Base-by-base conservation (phyloP, 2,329 filamentous ascomycete species). In the Penicillium verrucosum region DNA sequence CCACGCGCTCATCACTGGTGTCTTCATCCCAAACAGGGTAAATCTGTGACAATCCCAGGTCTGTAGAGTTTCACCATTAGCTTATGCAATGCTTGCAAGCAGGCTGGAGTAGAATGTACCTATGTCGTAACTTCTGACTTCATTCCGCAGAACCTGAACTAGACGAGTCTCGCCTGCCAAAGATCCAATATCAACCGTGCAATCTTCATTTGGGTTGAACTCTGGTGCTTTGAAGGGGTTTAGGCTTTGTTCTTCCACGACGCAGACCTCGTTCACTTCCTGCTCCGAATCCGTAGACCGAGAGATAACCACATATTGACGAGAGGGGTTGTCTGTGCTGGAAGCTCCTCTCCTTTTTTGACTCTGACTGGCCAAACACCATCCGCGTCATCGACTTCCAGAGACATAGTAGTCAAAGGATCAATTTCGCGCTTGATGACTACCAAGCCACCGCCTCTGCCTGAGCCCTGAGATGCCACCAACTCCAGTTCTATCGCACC, bases 21-120 rank as follows among this genome's bases (percentile, higher is more conserved):
- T 94, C 90, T 66, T 96, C 94, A 66, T 97, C 94, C 60, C 90
- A 84, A 83, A 97, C 91, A 0, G 92, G 91, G 48, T 97, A 82
- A 53, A 99, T 97, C 68, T 97, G 93, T 44, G 88, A 87, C 51
- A 99, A 82, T 11, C 89, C 90, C 57, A 99, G 83, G 72, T 96
- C 90, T 91, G 67, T 32, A 27, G 30, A 38, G 27, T 16, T 10
- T 18, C n/a, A 43, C 2, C 11, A 45, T 56, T 36, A 56, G 54
- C 46, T n/a, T 42, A 34, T 36, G n/a, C 30, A 43, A 38, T 11
- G 41, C 18, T 41, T 41, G 32, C 30, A 34, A 23, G 36, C 34
- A 44, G 18, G 54, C 25, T 49, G 11, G 21, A 16, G 14, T 34
- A 53, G 45, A 43, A 80, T 87, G 81, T 74, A 93, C 90, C 88